Evolutionary conservation across 2,329 filamentous ascomycete genomes (phyloP).

Genomic region (Aspergillus sp.): DNA sequence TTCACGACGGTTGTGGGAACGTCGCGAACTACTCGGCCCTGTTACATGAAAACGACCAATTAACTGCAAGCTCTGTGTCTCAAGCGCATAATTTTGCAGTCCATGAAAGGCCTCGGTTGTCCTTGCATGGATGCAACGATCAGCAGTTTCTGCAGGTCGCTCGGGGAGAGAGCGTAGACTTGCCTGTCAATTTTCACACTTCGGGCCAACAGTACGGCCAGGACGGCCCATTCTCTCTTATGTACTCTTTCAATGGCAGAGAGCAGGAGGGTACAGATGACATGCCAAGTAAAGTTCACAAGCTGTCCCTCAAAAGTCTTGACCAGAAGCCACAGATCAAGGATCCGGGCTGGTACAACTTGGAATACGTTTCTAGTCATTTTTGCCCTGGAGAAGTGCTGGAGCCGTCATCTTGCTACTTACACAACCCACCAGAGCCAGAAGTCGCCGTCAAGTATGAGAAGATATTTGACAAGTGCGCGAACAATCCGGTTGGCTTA

Average conservation of each 20-base stretch:
- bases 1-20: constrained; percentile 89
- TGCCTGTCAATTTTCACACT: constrained; percentile 71
- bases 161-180: constrained; percentile 64
- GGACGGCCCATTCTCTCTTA: constrained; percentile 69
- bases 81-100: constrained; percentile 79
- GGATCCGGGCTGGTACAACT: constrained; percentile 79
- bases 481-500: constrained; percentile 87
- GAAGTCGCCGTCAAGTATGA: constrained; percentile 71
- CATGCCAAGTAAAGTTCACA: constrained; percentile 58
- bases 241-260: constrained; percentile 79
- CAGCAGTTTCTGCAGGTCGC: constrained; percentile 80
- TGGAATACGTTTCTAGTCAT: constrained; percentile 75
- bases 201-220: constrained; percentile 57
- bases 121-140: constrained; percentile 72
- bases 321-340: constrained; percentile 67
- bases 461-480: constrained; percentile 91
- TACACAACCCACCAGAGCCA: constrained; percentile 89
- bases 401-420: constrained; percentile 88
- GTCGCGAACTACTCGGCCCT: constrained; percentile 66
- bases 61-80: constrained; percentile 58
- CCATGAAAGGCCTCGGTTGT: constrained; percentile 77
- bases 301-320: constrained; percentile 56
- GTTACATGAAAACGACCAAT: constrained; percentile 66
- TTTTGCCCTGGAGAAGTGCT: constrained; percentile 84
- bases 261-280: constrained; percentile 68